Evolutionary conservation across 208 protist species (phyloP).

Genomic region (Lotmaria passim): DNA sequence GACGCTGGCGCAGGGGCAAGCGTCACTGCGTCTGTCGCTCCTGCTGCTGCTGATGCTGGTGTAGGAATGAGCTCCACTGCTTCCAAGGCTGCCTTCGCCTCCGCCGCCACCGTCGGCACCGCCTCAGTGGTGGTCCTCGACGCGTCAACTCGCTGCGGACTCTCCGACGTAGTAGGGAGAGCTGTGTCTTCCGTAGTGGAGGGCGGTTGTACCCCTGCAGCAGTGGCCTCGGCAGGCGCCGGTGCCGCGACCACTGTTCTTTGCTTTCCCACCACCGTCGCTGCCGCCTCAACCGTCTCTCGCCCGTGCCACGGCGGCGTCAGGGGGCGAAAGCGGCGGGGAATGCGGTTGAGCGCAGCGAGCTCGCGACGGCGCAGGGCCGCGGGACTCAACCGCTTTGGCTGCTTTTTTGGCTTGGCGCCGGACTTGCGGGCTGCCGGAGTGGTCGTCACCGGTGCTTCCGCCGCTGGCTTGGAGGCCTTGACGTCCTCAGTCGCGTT

Average conservation of each 20-base stretch:
- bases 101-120: not conserved
- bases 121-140: not conserved
- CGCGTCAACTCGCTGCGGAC: not conserved
- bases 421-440: not conserved
- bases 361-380: constrained; percentile 33
- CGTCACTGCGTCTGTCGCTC: too few species aligned
- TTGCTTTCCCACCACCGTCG: not conserved
- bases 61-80: too few species aligned
- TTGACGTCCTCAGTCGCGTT: not conserved
- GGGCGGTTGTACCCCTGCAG: not conserved
- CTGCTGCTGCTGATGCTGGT: not conserved
- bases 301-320: constrained; percentile 1
- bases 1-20: too few species aligned
- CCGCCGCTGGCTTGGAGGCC: not conserved
- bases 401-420: constrained; percentile 5
- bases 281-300: constrained; percentile 10
- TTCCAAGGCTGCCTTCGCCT: not conserved
- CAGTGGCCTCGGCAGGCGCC: constrained; percentile 7
- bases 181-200: not conserved
- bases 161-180: not conserved
- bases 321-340: constrained; percentile 21
- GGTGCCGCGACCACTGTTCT: constrained; percentile 1
- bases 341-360: constrained; percentile 32
- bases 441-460: not conserved
- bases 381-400: constrained; percentile 22